Conservation (phyloP, 73 alveolate species). For the Paramecium pentaurelia region DNA sequence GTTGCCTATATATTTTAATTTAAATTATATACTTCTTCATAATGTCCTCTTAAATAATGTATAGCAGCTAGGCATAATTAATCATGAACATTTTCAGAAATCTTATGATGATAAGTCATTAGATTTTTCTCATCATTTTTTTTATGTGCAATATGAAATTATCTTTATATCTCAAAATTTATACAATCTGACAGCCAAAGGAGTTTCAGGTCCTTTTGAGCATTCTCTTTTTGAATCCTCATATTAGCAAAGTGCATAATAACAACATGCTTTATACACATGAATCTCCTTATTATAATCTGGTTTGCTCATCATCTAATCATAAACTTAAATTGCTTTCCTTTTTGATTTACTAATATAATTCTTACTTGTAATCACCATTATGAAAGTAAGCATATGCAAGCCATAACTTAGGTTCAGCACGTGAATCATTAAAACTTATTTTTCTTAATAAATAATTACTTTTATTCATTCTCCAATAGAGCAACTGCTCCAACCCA, state of each 20-base stretch:
- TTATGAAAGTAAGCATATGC: constrained; percentile 60
- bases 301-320: constrained; percentile 45
- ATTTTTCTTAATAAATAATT: neutral
- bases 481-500: constrained; percentile 62
- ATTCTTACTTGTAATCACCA: constrained; percentile 52
- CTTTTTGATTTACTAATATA: neutral
- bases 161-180: neutral
- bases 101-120: constrained; percentile 83
- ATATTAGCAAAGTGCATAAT: constrained; percentile 89
- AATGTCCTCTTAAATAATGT: constrained; percentile 90
- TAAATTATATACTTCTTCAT: constrained; percentile 68
- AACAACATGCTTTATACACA: constrained; percentile 92
- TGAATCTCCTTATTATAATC: constrained; percentile 74
- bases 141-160: constrained; percentile 95
- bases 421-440: constrained; percentile 34
- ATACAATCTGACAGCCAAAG: constrained; percentile 77
- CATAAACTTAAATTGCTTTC: constrained; percentile 58
- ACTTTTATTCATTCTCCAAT: constrained; percentile 55
- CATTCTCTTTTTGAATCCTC: constrained; percentile 93
- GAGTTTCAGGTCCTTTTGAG: constrained; percentile 65
- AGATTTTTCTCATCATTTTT: constrained; percentile 90
- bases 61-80: constrained; percentile 97
- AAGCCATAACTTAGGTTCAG: constrained; percentile 56
- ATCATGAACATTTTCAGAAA: constrained; percentile 78
- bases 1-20: constrained; percentile 62